Evolutionary conservation across 345 rosid species (phyloP).

Genomic region (Litchi chinensis): DNA sequence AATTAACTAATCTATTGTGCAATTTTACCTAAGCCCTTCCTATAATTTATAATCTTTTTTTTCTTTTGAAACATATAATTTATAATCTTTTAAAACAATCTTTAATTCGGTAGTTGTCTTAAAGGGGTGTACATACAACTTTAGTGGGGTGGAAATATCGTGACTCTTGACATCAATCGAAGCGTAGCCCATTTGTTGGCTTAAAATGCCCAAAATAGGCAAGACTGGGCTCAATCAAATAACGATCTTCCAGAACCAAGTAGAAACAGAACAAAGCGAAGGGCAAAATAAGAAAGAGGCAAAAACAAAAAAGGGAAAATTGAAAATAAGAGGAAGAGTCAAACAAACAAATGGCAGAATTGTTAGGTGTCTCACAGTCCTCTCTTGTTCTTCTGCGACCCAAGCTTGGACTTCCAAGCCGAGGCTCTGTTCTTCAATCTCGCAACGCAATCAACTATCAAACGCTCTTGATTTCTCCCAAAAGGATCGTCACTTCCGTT

Average conservation of each 20-base stretch:
- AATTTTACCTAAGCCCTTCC: too few species aligned
- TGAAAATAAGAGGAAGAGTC: not conserved
- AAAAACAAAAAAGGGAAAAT: not conserved
- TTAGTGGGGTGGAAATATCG: too few species aligned
- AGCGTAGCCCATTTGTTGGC: too few species aligned
- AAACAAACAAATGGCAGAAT: conserved; percentile 32
- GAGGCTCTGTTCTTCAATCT: not conserved
- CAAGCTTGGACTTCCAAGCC: conserved; percentile 24
- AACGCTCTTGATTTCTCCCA: conserved; percentile 19
- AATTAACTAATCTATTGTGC: too few species aligned
- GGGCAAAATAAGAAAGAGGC: not conserved
- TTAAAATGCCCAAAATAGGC: not conserved
- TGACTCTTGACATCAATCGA: too few species aligned
- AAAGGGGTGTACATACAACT: too few species aligned
- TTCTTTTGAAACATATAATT: too few species aligned
- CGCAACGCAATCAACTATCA: not conserved
- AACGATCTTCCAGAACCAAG: not conserved
- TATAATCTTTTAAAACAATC: too few species aligned
- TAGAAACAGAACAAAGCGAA: not conserved
- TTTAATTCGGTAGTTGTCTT: too few species aligned
- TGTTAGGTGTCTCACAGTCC: conserved; percentile 36
- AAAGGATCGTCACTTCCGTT: conserved; percentile 14
- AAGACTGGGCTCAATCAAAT: not conserved
- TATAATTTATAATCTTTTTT: too few species aligned
- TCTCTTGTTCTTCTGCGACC: conserved; percentile 37